Evolutionary conservation across 352 stramenopile genomes (phyloP), one percentile per base, ranked within the genome.

Genomic region (Halophytophthora batemanensis): DNA sequence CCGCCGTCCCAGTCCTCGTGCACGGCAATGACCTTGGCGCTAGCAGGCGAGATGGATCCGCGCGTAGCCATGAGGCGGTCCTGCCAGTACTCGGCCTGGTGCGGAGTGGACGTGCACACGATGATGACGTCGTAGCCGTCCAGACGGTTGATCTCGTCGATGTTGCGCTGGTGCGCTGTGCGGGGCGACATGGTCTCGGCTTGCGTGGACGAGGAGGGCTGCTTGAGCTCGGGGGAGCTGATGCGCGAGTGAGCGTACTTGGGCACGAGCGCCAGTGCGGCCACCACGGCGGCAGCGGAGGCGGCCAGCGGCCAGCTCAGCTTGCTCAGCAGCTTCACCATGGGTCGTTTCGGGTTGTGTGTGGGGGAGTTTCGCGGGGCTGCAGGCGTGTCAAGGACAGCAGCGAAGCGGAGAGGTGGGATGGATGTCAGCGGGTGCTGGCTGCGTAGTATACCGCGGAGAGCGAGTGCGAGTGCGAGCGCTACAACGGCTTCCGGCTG

Each of bases 1-100:
- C 96, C 96, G 38, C 92, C 91, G 0, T 83, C 81, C 96, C 95
- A 99, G 72, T 99, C 95, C 64, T 99, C 96, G 46, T 86, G 84
- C 15, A 99, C 96, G 6, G 95, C 92, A 23, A 99, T 88, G 29
- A 99, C 95, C 73, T 97, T 96, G 44, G 87, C 85, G 60, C 87
- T 79, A 5, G 67, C 47, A 3, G 88, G 82, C 25, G 90, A 89
- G 58, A 97, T 86, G 45, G 64, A 68, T 39, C 84, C 86, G 50
- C 79, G 81, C 39, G 82, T 92, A 35, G 78, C 75, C 76, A 91
- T 90, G 28, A 99, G 82, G 15, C 95, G 93, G 25, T 96, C 77
- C 71, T 98, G 97, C 96, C 96, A 99, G 79, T 98, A 99, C 31
- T 78, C 69, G 13, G 96, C 95, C 76, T 99, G 96, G 54, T 97